Evolutionary conservation across 108 stramenopile genomes (phyloP), one percentile per base, ranked within the genome.

Genomic region (Ochromonas danica): DNA sequence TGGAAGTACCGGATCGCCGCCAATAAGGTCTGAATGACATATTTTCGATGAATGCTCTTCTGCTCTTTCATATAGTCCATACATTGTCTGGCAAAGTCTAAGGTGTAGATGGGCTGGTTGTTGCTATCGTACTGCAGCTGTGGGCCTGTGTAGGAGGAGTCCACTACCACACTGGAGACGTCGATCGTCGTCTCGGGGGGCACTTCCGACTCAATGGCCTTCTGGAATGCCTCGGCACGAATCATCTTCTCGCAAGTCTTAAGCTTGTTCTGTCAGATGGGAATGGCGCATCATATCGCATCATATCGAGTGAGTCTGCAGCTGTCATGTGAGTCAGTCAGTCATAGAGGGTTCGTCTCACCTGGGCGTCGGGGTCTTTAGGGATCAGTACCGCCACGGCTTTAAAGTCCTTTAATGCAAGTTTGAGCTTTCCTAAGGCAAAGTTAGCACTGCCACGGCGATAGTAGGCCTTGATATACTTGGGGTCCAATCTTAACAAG

Each of bases 401-500:
- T 31, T 65, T 81, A 85, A 98, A 96, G 74, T 95, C 96, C 85
- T 93, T 96, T 38, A 91, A 85, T 25, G 98, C 98, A 14, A 87
- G 84, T 88, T 96, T 96, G 85, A 91, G 90, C 71, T 95, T 92
- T 14, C 90, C 92, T 75, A 99, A 89, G 0, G 97, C 98, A 84
- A 93, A 95, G 39, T 96, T 89, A 14, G 98, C 97, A 30, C 93
- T 90, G 6, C 94, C 98, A n/a, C 94, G 82, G 0, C 98, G 90
- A 81, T 99, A 99, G 78, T 97, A 98, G 0, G 90, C 97, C 87
- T 99, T 99, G 74, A 95, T 87, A 80, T 97, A 99, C 0, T 71
- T 65, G 1, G 92, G 87, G 85, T 98, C 96, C n/a, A 95, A 75
- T 42, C 80, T 83, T 84, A 67, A 3, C 27, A 36, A 14, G 31